A percentile compares a stretch with the other conserved stretches of the same genome.
Conservation (phyloP, 495 filamentous ascomycete genomes). For the Xylaria venustula region DNA sequence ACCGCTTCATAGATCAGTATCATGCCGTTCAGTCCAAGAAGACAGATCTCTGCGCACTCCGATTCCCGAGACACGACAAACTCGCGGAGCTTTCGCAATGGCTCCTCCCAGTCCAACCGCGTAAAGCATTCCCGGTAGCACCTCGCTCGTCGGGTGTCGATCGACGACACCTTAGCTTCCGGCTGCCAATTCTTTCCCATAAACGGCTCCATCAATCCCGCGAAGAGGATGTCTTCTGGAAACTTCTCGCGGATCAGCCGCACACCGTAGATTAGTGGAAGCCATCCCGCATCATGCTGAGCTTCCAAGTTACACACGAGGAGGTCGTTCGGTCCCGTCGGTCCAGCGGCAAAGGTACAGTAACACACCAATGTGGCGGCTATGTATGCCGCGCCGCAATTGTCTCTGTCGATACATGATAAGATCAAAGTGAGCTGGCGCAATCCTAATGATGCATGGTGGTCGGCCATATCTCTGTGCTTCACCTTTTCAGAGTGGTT, state of each 20-base stretch:
- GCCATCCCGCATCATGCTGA: background rate
- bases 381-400: slow-evolving; percentile 4
- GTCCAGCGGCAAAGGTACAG: background rate
- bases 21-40: background rate
- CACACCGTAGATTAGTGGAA: slow-evolving; percentile 4
- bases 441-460: background rate
- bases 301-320: background rate
- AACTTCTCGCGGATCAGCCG: background rate
- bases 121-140: background rate
- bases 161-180: background rate
- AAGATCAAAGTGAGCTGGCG: background rate
- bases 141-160: background rate
- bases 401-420: background rate
- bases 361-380: slow-evolving; percentile 1
- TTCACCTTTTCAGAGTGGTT: background rate
- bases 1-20: background rate
- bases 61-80: background rate
- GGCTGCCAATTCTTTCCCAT: background rate
- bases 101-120: slow-evolving; percentile 1
- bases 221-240: background rate
- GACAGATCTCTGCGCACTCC: background rate
- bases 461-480: background rate
- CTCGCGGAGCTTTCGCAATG: background rate
- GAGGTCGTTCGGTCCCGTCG: background rate
- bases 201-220: background rate